Base-by-base conservation (phyloP, 2,329 filamentous ascomycete genomes). In the Scortechinia acanthostroma region DNA sequence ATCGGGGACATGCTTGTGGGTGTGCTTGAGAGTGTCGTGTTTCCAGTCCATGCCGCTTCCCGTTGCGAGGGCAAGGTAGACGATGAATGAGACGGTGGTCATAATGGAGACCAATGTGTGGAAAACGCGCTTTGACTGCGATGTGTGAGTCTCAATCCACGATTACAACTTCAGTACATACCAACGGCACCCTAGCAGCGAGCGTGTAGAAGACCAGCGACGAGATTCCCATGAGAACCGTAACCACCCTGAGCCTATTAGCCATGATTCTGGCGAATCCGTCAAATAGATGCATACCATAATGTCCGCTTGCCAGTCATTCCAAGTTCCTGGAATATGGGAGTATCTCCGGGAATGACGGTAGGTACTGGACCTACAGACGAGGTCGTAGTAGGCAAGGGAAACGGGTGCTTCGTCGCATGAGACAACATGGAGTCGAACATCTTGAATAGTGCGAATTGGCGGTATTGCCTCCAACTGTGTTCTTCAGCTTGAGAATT, bases 181-280 rank as follows among this genome's bases (percentile, higher is more conserved):
- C 35, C 17, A 40, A 19, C 6, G 35, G 35, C 6, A 17, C 35
- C 20, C 35, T 10, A 19, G 35, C 6, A 6, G 35, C 35, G 6
- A 40, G 35, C 10, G 17, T 19, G 35, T 40, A 40, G 35, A 40
- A 40, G 35, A 40, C 35, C 13, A 40, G 35, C 10, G 35, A 40
- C 6, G 35, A 40, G 17, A 40, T 10, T 19, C 10, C 35, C 35
- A 40, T 40, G 10, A 40, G 17, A 6, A 40, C 35, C 6, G 35
- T 19, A 6, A 40, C 35, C 13, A 19, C 35, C 35, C 35, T 40
- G 17, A 10, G 10, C 10, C 6, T 40, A 17, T 40, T 19, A 40
- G 35, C 20, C 6, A 10, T n/a, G 10, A 10, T 30, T 30, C 25
- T 10, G 10, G 25, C 25, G 10, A 30, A 30, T 10, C n/a, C n/a